phyloP scores from a whole-genome alignment of 2,329 filamentous ascomycete genomes.

The Parascedosporium putredinis region DNA sequence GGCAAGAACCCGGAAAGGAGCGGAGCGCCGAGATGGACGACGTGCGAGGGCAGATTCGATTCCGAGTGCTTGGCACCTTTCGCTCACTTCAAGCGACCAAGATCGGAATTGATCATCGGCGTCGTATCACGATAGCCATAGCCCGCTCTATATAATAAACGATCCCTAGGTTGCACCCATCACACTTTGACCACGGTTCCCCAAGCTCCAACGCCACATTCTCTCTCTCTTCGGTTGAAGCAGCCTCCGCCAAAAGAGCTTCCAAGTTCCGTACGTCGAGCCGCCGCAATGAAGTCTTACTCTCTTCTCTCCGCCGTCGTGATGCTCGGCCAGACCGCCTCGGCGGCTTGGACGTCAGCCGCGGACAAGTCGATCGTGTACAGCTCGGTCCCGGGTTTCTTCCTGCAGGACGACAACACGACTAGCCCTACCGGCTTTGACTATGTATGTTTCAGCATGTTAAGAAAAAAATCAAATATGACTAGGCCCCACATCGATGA shows the following conservation, averaged over 20 bases:
- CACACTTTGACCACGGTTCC: no score
- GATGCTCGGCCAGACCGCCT: conserved; percentile 17
- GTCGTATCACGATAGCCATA: no score
- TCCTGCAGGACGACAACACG: conserved; percentile 49
- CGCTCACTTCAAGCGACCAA: no score
- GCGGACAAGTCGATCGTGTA: conserved; percentile 41
- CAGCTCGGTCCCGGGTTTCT: conserved; percentile 50
- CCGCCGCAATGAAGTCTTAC: conserved; percentile 21
- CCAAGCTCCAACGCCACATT: no score
- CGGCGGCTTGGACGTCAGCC: conserved; percentile 22
- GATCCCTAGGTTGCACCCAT: no score
- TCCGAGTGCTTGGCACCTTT: background rate
- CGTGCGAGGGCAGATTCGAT: background rate
- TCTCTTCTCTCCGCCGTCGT: conserved; percentile 20
- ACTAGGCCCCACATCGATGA: no score
- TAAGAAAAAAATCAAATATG: no score
- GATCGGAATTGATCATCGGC: no score
- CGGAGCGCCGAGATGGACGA: background rate
- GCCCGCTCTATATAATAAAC: no score
- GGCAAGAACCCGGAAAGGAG: background rate
- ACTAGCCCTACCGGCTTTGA: conserved; percentile 50
- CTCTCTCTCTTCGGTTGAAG: background rate
- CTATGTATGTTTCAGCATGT: conserved; percentile 52
- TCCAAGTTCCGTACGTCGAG: conserved; percentile 10
- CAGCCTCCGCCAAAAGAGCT: background rate